Conservation (phyloP, 2,329 filamentous ascomycete species). For the Aspergillus neoniger region DNA sequence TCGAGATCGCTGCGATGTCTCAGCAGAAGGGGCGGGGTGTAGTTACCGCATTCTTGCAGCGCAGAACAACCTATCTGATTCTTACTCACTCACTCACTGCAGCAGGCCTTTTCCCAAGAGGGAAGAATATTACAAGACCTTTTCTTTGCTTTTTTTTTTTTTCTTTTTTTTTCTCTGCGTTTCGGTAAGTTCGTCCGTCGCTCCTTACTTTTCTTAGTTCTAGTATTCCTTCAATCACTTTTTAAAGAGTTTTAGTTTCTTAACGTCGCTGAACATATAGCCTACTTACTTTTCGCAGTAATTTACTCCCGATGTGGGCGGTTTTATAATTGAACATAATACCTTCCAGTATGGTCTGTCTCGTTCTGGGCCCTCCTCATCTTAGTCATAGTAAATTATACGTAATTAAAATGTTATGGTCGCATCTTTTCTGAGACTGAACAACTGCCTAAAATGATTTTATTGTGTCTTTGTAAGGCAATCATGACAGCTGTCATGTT, state of each 20-base stretch:
- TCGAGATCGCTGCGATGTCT: constrained; percentile 7
- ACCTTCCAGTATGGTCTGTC: background rate
- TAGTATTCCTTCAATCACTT: background rate
- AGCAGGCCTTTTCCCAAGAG: background rate
- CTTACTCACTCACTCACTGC: background rate
- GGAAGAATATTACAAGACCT: background rate
- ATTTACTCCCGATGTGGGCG: no score
- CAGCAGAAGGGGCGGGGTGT: background rate
- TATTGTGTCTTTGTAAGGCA: background rate
- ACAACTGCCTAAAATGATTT: background rate
- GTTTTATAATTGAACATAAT: background rate
- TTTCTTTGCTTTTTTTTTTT: background rate
- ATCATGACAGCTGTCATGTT: constrained; percentile 17
- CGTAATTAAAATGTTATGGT: background rate
- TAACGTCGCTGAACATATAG: no score
- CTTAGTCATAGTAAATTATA: background rate
- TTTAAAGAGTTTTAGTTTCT: no score
- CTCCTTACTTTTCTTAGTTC: background rate
- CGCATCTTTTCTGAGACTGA: background rate
- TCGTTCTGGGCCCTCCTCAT: background rate
- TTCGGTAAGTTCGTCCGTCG: background rate
- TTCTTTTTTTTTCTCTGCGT: no score
- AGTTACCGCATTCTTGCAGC: background rate
- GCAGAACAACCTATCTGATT: background rate
- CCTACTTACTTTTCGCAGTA: no score